Evolutionary conservation across 106 monocot genomes (phyloP).

Genomic region (Platanthera zijinensis): DNA sequence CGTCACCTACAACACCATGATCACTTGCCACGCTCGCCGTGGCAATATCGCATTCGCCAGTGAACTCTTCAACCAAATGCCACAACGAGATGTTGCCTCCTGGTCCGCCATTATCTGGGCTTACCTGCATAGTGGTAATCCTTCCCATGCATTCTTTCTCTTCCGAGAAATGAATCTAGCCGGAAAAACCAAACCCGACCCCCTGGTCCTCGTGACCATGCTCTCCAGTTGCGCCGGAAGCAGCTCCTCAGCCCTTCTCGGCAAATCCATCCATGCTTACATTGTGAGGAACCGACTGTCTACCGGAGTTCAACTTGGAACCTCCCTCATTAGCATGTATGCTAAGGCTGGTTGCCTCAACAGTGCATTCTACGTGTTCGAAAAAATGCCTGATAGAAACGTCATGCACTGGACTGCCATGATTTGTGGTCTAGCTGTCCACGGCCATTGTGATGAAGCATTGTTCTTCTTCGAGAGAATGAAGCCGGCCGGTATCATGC

Average conservation of each 20-base stretch:
- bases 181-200: constrained; percentile 21
- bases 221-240: constrained; percentile 25
- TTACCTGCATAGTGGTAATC: constrained; percentile 21
- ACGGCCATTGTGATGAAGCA: constrained; percentile 45
- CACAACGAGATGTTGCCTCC: constrained; percentile 38
- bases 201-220: constrained; percentile 32
- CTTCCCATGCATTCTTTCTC: constrained; percentile 22
- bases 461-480: constrained; percentile 46
- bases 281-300: constrained; percentile 20
- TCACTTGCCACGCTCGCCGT: constrained; percentile 21
- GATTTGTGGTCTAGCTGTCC: constrained; percentile 55
- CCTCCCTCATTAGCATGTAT: constrained; percentile 51
- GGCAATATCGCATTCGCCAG: constrained; percentile 21
- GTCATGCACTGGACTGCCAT: constrained; percentile 72
- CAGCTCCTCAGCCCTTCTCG: constrained; percentile 21
- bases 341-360: constrained; percentile 41
- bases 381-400: constrained; percentile 32
- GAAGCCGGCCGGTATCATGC: constrained; percentile 25
- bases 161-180: constrained; percentile 44
- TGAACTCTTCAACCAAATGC: constrained; percentile 37
- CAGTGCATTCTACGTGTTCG: constrained; percentile 39
- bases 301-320: constrained; percentile 30
- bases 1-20: constrained; percentile 49
- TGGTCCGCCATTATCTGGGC: constrained; percentile 55
- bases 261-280: constrained; percentile 60